Percentiles rank a stretch among this genome's conserved stretches.
Evolutionary conservation across 768 basidiomycete genomes (phyloP).

Genomic region (Strobilomyces echinocephalus): DNA sequence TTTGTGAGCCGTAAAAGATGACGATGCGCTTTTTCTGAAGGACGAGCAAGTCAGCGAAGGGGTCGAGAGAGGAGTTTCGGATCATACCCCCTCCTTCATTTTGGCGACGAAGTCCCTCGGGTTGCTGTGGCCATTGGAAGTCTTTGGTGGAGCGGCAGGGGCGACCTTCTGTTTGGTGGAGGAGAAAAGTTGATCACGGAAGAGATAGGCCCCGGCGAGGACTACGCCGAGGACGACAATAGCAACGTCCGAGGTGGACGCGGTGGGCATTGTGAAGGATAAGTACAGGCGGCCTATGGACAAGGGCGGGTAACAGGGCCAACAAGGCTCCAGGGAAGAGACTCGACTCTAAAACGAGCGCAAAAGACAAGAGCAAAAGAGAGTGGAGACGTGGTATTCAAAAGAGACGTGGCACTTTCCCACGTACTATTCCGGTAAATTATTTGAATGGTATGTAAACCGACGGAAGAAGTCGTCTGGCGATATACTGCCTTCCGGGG

Average conservation of each 20-base stretch:
- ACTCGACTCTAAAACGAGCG: slow-evolving; percentile 1
- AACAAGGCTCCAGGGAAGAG: not conserved
- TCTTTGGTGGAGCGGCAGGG: slow-evolving; percentile 41
- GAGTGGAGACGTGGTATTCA: slow-evolving; percentile 8
- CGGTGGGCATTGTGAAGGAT: slow-evolving; percentile 46
- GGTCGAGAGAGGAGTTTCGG: slow-evolving; percentile 1
- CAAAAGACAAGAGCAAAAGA: slow-evolving; percentile 11
- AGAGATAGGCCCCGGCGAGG: slow-evolving; percentile 76
- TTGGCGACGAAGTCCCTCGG: slow-evolving; percentile 93
- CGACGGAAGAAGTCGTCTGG: not conserved
- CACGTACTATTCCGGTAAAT: slow-evolving; percentile 27
- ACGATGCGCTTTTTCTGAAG: slow-evolving; percentile 90
- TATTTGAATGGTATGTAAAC: slow-evolving; percentile 20
- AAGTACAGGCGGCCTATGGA: not conserved
- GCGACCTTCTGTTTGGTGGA: slow-evolving; percentile 60
- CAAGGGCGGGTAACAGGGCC: not conserved
- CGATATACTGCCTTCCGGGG: not conserved
- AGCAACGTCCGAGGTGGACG: slow-evolving; percentile 66
- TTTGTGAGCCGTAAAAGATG: slow-evolving; percentile 98
- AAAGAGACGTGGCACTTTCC: slow-evolving; percentile 38
- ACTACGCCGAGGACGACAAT: slow-evolving; percentile 71
- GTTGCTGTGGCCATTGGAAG: slow-evolving; percentile 67
- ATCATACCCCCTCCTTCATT: slow-evolving; percentile 85
- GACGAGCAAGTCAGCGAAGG: slow-evolving; percentile 1
- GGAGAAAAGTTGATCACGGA: slow-evolving; percentile 74